A percentile compares a stretch with the other conserved stretches of the same genome.
Evolutionary conservation across 202 grass and related monocot genomes (phyloP).

Genomic region (Hordeum pubiflorum): DNA sequence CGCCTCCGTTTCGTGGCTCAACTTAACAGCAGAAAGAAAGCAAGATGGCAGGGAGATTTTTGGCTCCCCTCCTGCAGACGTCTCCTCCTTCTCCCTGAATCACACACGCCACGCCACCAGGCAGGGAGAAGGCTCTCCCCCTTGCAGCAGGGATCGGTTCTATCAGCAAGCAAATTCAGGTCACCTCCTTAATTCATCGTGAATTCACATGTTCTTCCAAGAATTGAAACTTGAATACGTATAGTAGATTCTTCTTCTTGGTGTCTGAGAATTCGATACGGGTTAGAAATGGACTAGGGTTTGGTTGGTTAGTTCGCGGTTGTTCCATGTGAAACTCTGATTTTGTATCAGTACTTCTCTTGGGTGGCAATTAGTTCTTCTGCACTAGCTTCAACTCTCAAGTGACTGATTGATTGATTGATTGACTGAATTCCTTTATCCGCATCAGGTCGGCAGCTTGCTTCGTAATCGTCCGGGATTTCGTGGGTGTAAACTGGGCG

Average conservation of each 20-base stretch:
- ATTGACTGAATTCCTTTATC: background rate
- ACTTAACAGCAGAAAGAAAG: background rate
- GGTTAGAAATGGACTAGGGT: background rate
- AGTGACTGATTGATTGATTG: background rate
- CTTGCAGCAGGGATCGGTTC: background rate
- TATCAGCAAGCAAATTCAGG: background rate
- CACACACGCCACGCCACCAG: background rate
- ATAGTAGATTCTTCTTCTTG: slow-evolving; percentile 1
- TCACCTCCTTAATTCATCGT: background rate
- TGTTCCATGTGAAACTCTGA: background rate
- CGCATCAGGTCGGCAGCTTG: background rate
- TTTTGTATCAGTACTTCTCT: background rate
- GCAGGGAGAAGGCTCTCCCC: background rate
- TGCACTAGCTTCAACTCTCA: background rate
- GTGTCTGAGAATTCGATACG: background rate
- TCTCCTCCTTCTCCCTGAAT: background rate
- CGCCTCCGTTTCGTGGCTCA: background rate
- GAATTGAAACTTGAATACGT: background rate
- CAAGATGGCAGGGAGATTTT: background rate
- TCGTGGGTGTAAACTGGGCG: background rate
- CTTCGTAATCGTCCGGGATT: background rate
- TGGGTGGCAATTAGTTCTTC: background rate
- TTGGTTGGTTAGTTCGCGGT: background rate
- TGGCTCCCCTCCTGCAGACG: background rate
- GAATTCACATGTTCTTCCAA: background rate